These are phyloP conservation scores for Speleostelium caveatum DNA, from an alignment of 78 protist species.

Conservation along the genomic window DNA sequence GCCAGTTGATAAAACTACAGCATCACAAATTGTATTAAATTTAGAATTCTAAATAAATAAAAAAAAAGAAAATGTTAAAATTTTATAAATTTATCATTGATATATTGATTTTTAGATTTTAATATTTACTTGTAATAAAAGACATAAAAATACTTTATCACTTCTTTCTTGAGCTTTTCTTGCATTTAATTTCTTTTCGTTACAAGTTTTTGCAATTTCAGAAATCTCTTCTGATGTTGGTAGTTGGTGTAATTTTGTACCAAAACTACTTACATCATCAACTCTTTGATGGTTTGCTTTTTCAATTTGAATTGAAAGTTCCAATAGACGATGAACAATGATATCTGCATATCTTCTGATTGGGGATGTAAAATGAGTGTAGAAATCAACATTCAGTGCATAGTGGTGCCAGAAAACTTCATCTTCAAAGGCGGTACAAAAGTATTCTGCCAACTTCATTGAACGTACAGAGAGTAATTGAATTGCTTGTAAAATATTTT, in stretches of 20 bases:
- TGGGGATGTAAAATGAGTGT: slow-evolving; percentile 99
- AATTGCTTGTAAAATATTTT: slow-evolving; percentile 24
- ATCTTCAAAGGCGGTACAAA: slow-evolving; percentile 73
- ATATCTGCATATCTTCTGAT: slow-evolving; percentile 96
- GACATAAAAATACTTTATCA: slow-evolving; percentile 71
- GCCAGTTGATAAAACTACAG: slow-evolving; percentile 38
- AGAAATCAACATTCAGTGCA: slow-evolving; percentile 85
- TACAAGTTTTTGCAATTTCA: slow-evolving; percentile 67
- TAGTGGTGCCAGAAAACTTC: slow-evolving; percentile 81
- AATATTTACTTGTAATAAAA: slow-evolving; percentile 26
- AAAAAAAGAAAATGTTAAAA: too few relatives aligned
- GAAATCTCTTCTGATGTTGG: slow-evolving; percentile 34
- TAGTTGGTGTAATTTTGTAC: not conserved
- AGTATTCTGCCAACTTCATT: slow-evolving; percentile 94
- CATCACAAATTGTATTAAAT: slow-evolving; percentile 16
- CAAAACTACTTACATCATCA: not conserved
- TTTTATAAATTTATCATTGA: too few relatives aligned
- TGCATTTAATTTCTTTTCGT: slow-evolving; percentile 79
- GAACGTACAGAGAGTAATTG: slow-evolving; percentile 88
- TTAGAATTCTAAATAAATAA: too few relatives aligned
- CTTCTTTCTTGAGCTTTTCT: slow-evolving; percentile 85
- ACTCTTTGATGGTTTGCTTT: not conserved
- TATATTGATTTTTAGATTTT: too few relatives aligned
- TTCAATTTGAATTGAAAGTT: slow-evolving; percentile 44
- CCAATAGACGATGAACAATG: slow-evolving; percentile 94